Conservation (phyloP, 1,284 basidiomycete genomes). For the Phlebopus sp. region DNA sequence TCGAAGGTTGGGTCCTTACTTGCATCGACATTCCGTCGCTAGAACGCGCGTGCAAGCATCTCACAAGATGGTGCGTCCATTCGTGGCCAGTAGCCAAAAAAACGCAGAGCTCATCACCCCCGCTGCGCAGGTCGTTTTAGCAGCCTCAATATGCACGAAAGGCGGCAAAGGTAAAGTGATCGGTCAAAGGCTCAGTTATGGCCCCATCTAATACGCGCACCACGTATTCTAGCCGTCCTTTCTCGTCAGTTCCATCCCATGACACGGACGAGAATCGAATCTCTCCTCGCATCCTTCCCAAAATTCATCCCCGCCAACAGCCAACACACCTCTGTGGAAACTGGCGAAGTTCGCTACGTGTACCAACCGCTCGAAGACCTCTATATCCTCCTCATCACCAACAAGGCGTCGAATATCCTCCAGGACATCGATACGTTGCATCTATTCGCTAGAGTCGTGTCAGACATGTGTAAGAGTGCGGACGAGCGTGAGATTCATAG, state of each 20-base stretch:
- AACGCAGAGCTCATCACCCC: too few relatives aligned
- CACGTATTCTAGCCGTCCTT: constrained; percentile 82
- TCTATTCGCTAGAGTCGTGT: constrained; percentile 91
- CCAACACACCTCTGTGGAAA: constrained; percentile 97
- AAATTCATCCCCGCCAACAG: constrained; percentile 96
- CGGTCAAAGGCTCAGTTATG: background rate
- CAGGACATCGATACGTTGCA: constrained; percentile 98
- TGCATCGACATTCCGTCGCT: too few relatives aligned
- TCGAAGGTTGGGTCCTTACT: too few relatives aligned
- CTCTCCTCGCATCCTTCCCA: constrained; percentile 94
- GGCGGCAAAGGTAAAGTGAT: constrained; percentile 76
- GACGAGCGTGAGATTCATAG: constrained; percentile 90
- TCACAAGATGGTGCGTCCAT: too few relatives aligned
- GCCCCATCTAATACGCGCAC: constrained; percentile 2
- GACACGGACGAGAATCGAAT: constrained; percentile 90
- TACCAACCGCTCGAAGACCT: constrained; percentile 98
- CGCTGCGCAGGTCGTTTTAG: constrained; percentile 74
- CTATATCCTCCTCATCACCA: constrained; percentile 96
- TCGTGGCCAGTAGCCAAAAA: too few relatives aligned
- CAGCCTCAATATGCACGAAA: constrained; percentile 92
- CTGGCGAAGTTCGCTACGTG: constrained; percentile 91
- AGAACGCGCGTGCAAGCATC: too few relatives aligned
- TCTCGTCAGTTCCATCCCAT: constrained; percentile 97
- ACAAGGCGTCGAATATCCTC: constrained; percentile 96
- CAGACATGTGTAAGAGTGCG: constrained; percentile 78